Conservation (phyloP, 1,139 yeast species). For the Pichia sp. region DNA sequence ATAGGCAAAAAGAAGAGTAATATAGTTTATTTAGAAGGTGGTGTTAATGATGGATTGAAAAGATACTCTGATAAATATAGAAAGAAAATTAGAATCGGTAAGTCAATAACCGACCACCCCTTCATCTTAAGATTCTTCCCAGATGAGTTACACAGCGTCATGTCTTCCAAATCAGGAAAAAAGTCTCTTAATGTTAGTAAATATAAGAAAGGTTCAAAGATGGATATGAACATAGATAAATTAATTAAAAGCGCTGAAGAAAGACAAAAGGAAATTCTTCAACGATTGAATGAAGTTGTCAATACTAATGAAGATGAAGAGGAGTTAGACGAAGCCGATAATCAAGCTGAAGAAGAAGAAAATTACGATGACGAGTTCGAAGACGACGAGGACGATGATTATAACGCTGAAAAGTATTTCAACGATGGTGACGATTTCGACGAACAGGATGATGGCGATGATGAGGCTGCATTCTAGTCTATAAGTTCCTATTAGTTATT, state of each 20-base stretch:
- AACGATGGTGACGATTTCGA: constrained; percentile 56
- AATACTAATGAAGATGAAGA: constrained; percentile 38
- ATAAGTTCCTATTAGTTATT: no score
- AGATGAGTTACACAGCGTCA: constrained; percentile 62
- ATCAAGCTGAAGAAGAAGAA: constrained; percentile 64
- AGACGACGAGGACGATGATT: constrained; percentile 74
- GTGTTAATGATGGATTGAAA: constrained; percentile 58
- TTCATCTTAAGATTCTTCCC: constrained; percentile 75
- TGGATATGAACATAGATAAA: constrained; percentile 39
- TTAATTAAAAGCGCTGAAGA: constrained; percentile 31
- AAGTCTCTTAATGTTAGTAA: constrained; percentile 51
- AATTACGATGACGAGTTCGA: constrained; percentile 79
- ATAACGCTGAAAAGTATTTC: constrained; percentile 73
- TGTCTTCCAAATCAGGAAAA: constrained; percentile 46
- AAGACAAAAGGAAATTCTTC: constrained; percentile 47
- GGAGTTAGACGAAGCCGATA: constrained; percentile 43
- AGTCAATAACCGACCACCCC: constrained; percentile 82
- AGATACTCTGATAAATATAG: constrained; percentile 75
- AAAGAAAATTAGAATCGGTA: constrained; percentile 71
- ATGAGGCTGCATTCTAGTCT: constrained; percentile 63
- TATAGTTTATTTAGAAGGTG: constrained; percentile 34
- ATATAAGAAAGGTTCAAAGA: constrained; percentile 39
- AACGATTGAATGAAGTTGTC: constrained; percentile 59
- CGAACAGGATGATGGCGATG: constrained; percentile 53
- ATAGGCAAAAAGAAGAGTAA: constrained; percentile 9